These are phyloP conservation scores for Endocalyx cinctus DNA, from an alignment of 2,329 filamentous ascomycete species.

Conservation along the genomic window DNA sequence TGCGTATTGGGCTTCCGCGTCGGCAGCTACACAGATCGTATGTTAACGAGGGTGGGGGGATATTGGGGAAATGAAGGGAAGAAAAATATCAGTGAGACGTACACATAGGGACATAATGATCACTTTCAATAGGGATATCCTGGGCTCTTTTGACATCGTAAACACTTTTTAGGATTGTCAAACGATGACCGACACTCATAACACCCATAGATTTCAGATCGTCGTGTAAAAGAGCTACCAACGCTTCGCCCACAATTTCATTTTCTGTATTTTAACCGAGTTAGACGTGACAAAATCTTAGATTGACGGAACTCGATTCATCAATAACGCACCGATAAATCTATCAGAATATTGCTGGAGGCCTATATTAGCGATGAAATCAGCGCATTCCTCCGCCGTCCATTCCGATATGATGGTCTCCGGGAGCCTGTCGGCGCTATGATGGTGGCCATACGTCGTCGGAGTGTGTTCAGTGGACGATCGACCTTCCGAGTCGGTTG, in stretches of 20 bases:
- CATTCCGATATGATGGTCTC: conserved; percentile 75
- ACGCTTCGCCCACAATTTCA: conserved; percentile 85
- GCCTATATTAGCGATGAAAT: conserved; percentile 77
- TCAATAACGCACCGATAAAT: conserved; percentile 65
- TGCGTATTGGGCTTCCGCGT: conserved; percentile 79
- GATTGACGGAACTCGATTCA: conserved; percentile 1
- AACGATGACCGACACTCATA: conserved; percentile 83
- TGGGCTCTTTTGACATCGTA: conserved; percentile 96
- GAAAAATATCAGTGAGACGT: conserved; percentile 34
- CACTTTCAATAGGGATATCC: conserved; percentile 83
- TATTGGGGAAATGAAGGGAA: conserved; percentile 2
- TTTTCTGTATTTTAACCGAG: conserved; percentile 63
- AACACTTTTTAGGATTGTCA: conserved; percentile 92
- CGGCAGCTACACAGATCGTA: conserved; percentile 61
- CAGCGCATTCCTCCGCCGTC: conserved; percentile 82
- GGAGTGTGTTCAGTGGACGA: conserved; percentile 71
- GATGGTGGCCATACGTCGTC: conserved; percentile 68
- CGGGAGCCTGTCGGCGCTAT: conserved; percentile 61
- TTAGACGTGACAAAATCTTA: conserved; percentile 1
- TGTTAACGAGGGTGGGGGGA: conserved; percentile 7
- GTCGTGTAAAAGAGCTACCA: conserved; percentile 84
- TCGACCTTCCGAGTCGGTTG: conserved; percentile 67
- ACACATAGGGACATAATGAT: conserved; percentile 93
- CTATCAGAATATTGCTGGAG: conserved; percentile 76
- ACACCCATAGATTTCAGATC: conserved; percentile 96